Evolutionary conservation across 2,329 filamentous ascomycete species (phyloP).

Genomic region (Pseudopyricularia cyperi): DNA sequence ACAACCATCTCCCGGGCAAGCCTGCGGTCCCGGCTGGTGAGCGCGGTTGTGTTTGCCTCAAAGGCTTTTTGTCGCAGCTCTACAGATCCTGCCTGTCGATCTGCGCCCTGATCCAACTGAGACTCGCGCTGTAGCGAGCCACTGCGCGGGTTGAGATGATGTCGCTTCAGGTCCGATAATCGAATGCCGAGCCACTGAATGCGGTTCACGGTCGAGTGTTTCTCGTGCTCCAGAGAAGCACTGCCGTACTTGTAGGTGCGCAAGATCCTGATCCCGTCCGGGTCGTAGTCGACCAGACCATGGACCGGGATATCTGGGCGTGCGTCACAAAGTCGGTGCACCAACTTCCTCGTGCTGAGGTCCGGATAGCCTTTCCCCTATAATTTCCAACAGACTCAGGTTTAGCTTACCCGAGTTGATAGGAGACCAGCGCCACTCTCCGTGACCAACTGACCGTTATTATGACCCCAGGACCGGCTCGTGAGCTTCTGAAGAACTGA

Average conservation of each 20-base stretch:
- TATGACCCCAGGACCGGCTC: slow-evolving; percentile 45
- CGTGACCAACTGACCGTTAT: slow-evolving; percentile 32
- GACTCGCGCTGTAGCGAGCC: neutral
- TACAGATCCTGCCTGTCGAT: neutral
- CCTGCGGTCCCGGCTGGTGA: slow-evolving; percentile 44
- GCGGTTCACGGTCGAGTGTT: slow-evolving; percentile 29
- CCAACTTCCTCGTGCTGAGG: slow-evolving; percentile 52
- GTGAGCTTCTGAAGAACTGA: slow-evolving; percentile 35
- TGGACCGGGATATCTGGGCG: slow-evolving; percentile 42
- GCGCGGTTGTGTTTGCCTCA: slow-evolving; percentile 14
- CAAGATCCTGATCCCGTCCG: slow-evolving; percentile 62
- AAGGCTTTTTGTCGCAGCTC: neutral
- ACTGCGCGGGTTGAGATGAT: neutral
- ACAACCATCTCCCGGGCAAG: slow-evolving; percentile 40
- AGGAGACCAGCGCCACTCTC: neutral
- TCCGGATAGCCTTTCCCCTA: slow-evolving; percentile 78
- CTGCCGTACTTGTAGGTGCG: slow-evolving; percentile 63
- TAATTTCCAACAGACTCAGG: neutral
- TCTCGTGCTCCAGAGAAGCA: slow-evolving; percentile 46
- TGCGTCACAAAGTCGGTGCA: slow-evolving; percentile 36
- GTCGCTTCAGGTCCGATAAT: slow-evolving; percentile 2
- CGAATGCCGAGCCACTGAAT: slow-evolving; percentile 53
- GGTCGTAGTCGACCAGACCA: slow-evolving; percentile 62
- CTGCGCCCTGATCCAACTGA: neutral
- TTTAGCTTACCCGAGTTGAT: neutral